Evolutionary conservation across 2,329 filamentous ascomycete genomes (phyloP).

Genomic region (Colletotrichum horii): DNA sequence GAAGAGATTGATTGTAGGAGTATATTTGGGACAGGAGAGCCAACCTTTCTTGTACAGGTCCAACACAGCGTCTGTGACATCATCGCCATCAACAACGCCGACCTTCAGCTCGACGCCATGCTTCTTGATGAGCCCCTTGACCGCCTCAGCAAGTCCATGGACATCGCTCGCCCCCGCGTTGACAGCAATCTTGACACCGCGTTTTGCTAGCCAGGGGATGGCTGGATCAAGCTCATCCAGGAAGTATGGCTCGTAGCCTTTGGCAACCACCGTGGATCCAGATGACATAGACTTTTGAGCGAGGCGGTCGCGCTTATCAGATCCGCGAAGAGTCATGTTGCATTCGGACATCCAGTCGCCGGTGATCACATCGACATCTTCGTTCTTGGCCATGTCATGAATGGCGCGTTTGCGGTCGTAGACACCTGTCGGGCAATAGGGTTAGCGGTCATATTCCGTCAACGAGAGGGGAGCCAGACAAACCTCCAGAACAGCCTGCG

Average conservation of each 20-base stretch:
- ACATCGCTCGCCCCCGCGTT: conserved; percentile 41
- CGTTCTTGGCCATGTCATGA: conserved; percentile 29
- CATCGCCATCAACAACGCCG: conserved; percentile 38
- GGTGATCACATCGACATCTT: conserved; percentile 32
- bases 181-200: conserved; percentile 37
- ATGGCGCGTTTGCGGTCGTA: conserved; percentile 40
- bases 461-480: neutral
- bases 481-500: neutral
- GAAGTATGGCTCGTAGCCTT: conserved; percentile 47
- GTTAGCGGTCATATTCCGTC: neutral
- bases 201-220: conserved; percentile 30
- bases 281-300: conserved; percentile 29
- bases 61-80: conserved; percentile 31
- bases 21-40: neutral
- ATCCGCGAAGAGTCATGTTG: conserved; percentile 33
- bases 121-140: conserved; percentile 28
- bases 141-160: conserved; percentile 24
- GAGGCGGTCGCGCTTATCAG: conserved; percentile 30
- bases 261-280: conserved; percentile 27
- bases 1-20: neutral
- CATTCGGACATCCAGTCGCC: conserved; percentile 37
- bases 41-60: conserved; percentile 25
- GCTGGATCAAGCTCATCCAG: conserved; percentile 35
- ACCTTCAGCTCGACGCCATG: conserved; percentile 35
- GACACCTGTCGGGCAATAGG: conserved; percentile 30